These are phyloP conservation scores for Trypanosoma lewisi DNA, from an alignment of 208 protist genomes.

Conservation along the genomic window DNA sequence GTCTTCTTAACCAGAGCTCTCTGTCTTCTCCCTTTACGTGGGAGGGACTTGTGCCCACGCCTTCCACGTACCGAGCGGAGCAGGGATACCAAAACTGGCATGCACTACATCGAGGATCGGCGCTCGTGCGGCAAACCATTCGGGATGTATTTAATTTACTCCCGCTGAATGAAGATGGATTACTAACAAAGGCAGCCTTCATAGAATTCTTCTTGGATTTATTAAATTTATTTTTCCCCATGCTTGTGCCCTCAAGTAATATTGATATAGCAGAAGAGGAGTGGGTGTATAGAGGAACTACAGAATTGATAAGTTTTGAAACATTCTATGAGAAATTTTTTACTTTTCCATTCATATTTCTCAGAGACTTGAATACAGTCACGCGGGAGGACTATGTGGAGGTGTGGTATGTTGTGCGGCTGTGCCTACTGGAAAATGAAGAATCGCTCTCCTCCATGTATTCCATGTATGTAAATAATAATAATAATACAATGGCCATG, in stretches of 20 bases:
- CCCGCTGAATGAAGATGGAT: slow-evolving; percentile 43
- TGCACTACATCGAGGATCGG: slow-evolving; percentile 41
- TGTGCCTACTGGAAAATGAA: slow-evolving; percentile 54
- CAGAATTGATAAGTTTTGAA: slow-evolving; percentile 61
- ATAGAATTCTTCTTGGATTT: slow-evolving; percentile 76
- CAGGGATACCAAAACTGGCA: slow-evolving; percentile 47
- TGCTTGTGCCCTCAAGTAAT: slow-evolving; percentile 39
- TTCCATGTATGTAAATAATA: no score
- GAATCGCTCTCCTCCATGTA: slow-evolving; percentile 1
- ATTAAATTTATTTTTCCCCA: slow-evolving; percentile 83
- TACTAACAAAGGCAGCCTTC: slow-evolving; percentile 60
- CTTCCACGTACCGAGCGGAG: slow-evolving; percentile 32
- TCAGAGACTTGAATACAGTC: slow-evolving; percentile 51
- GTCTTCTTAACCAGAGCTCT: slow-evolving; percentile 25
- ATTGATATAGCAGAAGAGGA: slow-evolving; percentile 82
- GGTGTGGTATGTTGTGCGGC: slow-evolving; percentile 74
- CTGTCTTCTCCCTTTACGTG: slow-evolving; percentile 46
- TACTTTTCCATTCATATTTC: slow-evolving; percentile 75
- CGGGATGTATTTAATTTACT: slow-evolving; percentile 72
- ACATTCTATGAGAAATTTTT: slow-evolving; percentile 87
- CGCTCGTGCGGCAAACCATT: slow-evolving; percentile 48
- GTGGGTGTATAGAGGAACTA: slow-evolving; percentile 82
- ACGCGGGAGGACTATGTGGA: slow-evolving; percentile 64
- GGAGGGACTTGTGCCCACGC: slow-evolving; percentile 56
- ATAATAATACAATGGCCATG: background rate